phyloP scores from a whole-genome alignment of 495 filamentous ascomycete genomes.

The Aspergillus baeticus region DNA sequence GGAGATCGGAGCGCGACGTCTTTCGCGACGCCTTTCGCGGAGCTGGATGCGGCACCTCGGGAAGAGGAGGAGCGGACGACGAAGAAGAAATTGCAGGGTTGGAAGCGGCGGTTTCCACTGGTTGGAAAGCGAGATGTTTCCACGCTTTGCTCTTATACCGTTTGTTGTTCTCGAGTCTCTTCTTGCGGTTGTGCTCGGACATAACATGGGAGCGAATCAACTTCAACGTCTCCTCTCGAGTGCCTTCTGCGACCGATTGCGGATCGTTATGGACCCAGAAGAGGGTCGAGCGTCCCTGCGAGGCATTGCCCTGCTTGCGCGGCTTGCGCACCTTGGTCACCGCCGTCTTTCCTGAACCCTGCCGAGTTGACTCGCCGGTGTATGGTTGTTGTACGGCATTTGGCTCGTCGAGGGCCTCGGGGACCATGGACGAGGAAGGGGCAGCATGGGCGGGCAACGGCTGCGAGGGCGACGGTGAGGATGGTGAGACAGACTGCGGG shows the following conservation, averaged over 20 bases:
- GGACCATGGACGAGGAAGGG: conserved; percentile 7
- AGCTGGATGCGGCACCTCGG: neutral
- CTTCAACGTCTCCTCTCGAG: conserved; percentile 46
- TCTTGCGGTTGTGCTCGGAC: conserved; percentile 52
- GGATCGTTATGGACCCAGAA: conserved; percentile 49
- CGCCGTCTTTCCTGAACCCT: conserved; percentile 26
- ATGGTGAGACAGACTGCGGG: neutral
- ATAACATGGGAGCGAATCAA: conserved; percentile 52
- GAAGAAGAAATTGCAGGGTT: conserved; percentile 19
- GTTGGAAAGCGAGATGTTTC: conserved; percentile 43
- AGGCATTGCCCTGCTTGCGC: conserved; percentile 37
- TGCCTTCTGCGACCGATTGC: conserved; percentile 39
- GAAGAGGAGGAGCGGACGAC: conserved; percentile 2
- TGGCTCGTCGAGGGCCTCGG: neutral
- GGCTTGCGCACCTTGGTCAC: conserved; percentile 39
- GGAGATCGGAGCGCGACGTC: neutral
- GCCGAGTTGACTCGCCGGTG: conserved; percentile 12
- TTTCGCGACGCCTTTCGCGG: neutral
- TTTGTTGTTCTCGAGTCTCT: conserved; percentile 43
- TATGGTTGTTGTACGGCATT: conserved; percentile 4
- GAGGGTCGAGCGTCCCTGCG: conserved; percentile 37
- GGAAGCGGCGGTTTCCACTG: conserved; percentile 29
- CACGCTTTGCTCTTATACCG: conserved; percentile 45
- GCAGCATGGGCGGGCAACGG: conserved; percentile 5
- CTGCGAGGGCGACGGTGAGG: neutral